Evolutionary conservation across 495 filamentous ascomycete species (phyloP).

Genomic region (Rostrohypoxylon terebratum): DNA sequence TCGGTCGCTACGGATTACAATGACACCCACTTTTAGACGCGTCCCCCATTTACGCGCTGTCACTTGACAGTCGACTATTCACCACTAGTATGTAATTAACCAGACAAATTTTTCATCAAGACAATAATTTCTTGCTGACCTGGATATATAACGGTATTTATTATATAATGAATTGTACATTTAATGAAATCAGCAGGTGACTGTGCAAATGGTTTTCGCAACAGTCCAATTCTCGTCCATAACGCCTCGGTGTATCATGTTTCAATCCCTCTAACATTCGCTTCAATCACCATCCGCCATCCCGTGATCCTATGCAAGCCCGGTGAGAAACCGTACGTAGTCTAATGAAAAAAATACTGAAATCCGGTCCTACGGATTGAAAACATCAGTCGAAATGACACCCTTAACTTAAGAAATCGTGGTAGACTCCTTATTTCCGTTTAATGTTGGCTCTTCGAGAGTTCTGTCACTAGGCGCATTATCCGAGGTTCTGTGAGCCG

Average conservation of each 20-base stretch:
- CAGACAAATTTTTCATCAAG: not conserved
- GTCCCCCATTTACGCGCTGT: conserved; percentile 37
- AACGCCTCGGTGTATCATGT: conserved; percentile 34
- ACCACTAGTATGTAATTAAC: not conserved
- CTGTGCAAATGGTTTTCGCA: not conserved
- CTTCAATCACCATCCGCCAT: conserved; percentile 10
- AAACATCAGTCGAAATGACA: not conserved
- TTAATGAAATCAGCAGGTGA: conserved; percentile 12
- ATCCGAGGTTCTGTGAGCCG: conserved; percentile 10
- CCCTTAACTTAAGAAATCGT: not conserved
- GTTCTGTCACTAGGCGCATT: conserved; percentile 25
- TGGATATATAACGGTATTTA: not conserved
- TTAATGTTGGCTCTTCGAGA: conserved; percentile 11
- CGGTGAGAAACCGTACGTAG: not conserved
- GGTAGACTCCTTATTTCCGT: conserved; percentile 10
- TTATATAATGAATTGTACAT: conserved; percentile 4
- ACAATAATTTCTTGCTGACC: not conserved
- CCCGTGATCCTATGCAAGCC: conserved; percentile 1
- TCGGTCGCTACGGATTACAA: conserved; percentile 24
- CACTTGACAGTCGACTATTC: conserved; percentile 34
- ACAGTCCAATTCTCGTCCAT: conserved; percentile 16
- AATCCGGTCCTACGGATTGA: not conserved
- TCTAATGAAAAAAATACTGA: conserved; percentile 4
- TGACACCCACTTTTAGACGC: conserved; percentile 34
- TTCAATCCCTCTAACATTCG: conserved; percentile 3